These are phyloP conservation scores for Arthrinium phaeospermum DNA, from an alignment of 2,329 filamentous ascomycete species.

Conservation along the genomic window DNA sequence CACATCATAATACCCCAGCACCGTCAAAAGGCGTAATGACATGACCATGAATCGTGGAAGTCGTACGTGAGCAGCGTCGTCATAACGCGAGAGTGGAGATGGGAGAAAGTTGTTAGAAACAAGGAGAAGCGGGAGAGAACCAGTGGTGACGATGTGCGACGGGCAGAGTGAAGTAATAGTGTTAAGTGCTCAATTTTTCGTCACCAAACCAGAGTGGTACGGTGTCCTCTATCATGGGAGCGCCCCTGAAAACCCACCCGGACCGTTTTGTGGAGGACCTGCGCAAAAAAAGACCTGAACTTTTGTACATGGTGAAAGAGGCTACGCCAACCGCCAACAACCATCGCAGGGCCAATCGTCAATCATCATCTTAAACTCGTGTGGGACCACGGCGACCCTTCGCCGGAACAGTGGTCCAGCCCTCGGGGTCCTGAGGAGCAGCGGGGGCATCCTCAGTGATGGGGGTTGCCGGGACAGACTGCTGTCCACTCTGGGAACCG, in stretches of 20 bases:
- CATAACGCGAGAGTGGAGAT: conserved; percentile 4
- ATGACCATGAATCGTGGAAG: conserved; percentile 9
- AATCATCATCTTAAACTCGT: conserved; percentile 17
- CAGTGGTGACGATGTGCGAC: background rate
- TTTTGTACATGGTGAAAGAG: conserved; percentile 21
- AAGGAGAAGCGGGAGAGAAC: conserved; percentile 1
- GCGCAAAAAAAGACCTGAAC: conserved; percentile 18
- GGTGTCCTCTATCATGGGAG: background rate
- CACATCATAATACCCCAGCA: background rate
- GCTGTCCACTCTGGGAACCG: conserved; percentile 33
- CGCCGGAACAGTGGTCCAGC: conserved; percentile 65
- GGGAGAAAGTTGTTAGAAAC: conserved; percentile 2
- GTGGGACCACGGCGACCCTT: conserved; percentile 44
- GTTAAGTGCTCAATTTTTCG: conserved; percentile 17
- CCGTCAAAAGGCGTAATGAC: conserved; percentile 10
- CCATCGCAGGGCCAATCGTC: conserved; percentile 16
- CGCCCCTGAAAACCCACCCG: conserved; percentile 7
- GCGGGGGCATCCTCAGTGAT: conserved; percentile 38
- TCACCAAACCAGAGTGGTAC: conserved; percentile 9
- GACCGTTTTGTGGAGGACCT: conserved; percentile 7
- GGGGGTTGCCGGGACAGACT: conserved; percentile 40
- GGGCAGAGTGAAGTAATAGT: background rate
- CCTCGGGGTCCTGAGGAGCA: conserved; percentile 60
- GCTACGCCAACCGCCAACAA: conserved; percentile 14
- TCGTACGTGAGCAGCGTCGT: background rate